These are phyloP conservation scores for Wickerhamomyces hampshirensis DNA, from an alignment of 805 yeast species.

Conservation along the genomic window DNA sequence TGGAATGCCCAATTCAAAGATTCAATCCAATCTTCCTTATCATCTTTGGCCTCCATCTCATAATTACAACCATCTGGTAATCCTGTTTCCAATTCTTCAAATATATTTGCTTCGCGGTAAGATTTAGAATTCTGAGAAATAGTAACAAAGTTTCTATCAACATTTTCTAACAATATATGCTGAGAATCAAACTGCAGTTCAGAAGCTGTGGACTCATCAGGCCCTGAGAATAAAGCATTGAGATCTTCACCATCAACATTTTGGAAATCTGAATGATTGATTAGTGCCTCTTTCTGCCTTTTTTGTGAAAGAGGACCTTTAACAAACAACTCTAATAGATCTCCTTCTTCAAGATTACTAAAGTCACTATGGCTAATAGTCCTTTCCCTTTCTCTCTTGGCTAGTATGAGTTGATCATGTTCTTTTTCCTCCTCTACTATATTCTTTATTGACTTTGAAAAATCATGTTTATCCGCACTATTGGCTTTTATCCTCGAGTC, in stretches of 20 bases:
- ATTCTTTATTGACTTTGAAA: not conserved
- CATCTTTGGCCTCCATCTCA: too few species aligned
- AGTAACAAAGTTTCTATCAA: not conserved
- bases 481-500: not conserved
- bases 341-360: slow-evolving; percentile 9
- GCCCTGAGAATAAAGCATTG: slow-evolving; percentile 1
- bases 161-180: not conserved
- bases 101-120: not conserved
- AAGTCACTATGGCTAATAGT: slow-evolving; percentile 15
- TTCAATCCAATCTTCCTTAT: slow-evolving; percentile 14
- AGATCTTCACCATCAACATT: slow-evolving; percentile 9
- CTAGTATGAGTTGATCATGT: not conserved
- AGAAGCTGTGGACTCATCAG: too few species aligned
- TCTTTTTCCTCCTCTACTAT: not conserved
- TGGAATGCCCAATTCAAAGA: slow-evolving; percentile 17
- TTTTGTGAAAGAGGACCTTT: not conserved
- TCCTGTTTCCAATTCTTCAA: not conserved
- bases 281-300: slow-evolving; percentile 1
- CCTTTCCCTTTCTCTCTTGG: slow-evolving; percentile 7
- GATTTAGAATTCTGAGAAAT: not conserved
- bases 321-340: not conserved
- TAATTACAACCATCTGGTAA: slow-evolving; percentile 3
- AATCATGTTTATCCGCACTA: not conserved
- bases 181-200: not conserved
- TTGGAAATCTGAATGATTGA: slow-evolving; percentile 14